Evolutionary conservation across 257 asterid species (phyloP), one percentile per base, ranked within the genome.

Genomic region (Nicotiana tomentosiformis): DNA sequence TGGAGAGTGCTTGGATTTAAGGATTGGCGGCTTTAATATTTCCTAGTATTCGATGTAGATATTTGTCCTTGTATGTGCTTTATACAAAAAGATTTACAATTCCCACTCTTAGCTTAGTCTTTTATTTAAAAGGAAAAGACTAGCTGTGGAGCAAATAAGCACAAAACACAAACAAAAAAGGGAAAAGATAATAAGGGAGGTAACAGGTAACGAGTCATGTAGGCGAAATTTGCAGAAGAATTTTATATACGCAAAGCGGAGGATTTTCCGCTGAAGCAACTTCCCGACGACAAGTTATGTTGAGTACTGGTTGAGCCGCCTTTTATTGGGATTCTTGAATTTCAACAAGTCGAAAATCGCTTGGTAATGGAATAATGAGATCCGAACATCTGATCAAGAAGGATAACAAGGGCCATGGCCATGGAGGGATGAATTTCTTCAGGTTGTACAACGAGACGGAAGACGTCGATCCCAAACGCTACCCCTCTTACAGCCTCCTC

Each of bases 341-440:
- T 62, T 62, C 39, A 65, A 65, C 2, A 65, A 29, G 39, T 65
- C 1, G 66, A 77, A 77, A 77, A 6, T 30, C 7, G 51, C 4
- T 30, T 74, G 29, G 89, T 10, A 23, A 62, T 26, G 70, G 39
- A 90, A 62, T 5, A 90, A 43, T 43, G 49, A 26, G 91, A 88
- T 53, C 89, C 88, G 64, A 83, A 92, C 97, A 93, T 92, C 84
- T 88, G 93, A 72, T 93, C 98, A 15, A 93, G 94, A 77, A 92
- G 88, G 77, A 93, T 88, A 37, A 93, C 93, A 43, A 92, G 30
- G 2, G 93, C 92, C 98, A 93, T 91, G 55, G 94, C 94, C 2
- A 84, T 55, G 6, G 89, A 78, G 1, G 86, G 56, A 23, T 92
- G 93, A 61, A 90, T 85, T 79, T 87, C 91, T 12, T 89, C 91